Evolutionary conservation across 805 yeast species (phyloP).

Genomic region (Kodamaea lidongshanica): DNA sequence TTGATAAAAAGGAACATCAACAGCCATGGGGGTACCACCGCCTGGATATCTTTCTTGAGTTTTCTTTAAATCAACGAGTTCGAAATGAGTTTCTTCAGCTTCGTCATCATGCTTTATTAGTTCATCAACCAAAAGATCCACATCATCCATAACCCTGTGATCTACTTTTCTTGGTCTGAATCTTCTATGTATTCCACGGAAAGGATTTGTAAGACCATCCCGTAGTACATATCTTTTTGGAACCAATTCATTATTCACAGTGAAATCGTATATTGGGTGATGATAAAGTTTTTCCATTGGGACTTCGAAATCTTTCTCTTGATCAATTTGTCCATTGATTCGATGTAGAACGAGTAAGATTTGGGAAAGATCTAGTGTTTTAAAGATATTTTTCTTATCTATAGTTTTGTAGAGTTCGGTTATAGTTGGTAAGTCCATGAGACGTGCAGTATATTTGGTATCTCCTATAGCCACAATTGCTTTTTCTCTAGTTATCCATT

Average conservation of each 20-base stretch:
- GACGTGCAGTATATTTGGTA: constrained; percentile 69
- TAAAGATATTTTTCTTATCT: constrained; percentile 82
- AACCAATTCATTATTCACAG: constrained; percentile 33
- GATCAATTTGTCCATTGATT: constrained; percentile 21
- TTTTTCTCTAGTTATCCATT: constrained; percentile 76
- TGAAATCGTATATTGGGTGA: constrained; percentile 35
- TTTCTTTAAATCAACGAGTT: constrained; percentile 55
- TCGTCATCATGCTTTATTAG: constrained; percentile 69
- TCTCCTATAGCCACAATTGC: constrained; percentile 72
- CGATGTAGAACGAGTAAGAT: constrained; percentile 65
- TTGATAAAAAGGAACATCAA: too few species aligned
- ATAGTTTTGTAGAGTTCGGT: constrained; percentile 84
- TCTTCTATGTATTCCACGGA: constrained; percentile 61
- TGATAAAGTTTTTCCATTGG: constrained; percentile 28
- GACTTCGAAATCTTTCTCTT: constrained; percentile 43
- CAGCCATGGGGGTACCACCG: constrained; percentile 16
- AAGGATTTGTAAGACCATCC: constrained; percentile 84
- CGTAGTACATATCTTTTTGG: constrained; percentile 46
- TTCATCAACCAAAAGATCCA: constrained; percentile 75
- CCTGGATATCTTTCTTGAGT: constrained; percentile 22
- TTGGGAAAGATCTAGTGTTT: constrained; percentile 80
- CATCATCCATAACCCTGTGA: constrained; percentile 64
- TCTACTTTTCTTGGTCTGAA: constrained; percentile 68
- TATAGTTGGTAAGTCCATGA: constrained; percentile 85
- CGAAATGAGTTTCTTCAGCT: constrained; percentile 76